Base-by-base conservation (phyloP, 179 eudicot species). In the Silene coronaria region DNA sequence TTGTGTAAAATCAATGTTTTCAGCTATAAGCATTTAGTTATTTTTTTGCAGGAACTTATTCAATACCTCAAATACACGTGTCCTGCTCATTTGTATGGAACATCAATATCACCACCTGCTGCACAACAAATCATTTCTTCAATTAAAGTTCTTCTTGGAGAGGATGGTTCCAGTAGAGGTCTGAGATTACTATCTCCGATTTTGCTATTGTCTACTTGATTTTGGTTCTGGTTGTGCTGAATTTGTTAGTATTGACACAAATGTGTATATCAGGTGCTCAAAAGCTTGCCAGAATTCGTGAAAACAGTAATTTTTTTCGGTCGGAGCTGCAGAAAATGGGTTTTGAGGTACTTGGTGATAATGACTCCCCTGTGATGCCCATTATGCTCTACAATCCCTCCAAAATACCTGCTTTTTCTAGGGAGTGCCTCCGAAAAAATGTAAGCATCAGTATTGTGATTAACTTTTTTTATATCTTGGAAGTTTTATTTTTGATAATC, bases 141-240 rank as follows among this genome's bases (percentile, higher is more conserved):
- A 30, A 90, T 91, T 57, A 77, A 86, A 81, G 98, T 93, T 76
- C 81, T 93, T 71, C 93, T 90, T 42, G 97, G 98, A 68, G 89
- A 89, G 86, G 99, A 95, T 85, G 99, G 99, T 72, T 92, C 99
- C 36, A 88, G 85, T 77, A 86, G 96, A 91, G 98, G 98, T 91
- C 24, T 28, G 58, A 55, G 48, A 46, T 68, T 30, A 71, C 66
- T 67, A n/a, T 21, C 46, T 7, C 21, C 32, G 1, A 3, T 1
- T 51, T 34, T 70, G 34, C 27, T 4, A 6, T 3, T 51, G 22
- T 59, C 19, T 58, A 42, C 38, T n/a, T 24, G 6, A 34, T 59
- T 46, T 48, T n/a, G 46, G 26, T 19, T 8, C 51, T 58, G 66
- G 62, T 46, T 59, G 61, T 36, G 51, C 17, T 46, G 61, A 64